Conservation (phyloP, 1,284 basidiomycete species). For the Marasmius sp. region DNA sequence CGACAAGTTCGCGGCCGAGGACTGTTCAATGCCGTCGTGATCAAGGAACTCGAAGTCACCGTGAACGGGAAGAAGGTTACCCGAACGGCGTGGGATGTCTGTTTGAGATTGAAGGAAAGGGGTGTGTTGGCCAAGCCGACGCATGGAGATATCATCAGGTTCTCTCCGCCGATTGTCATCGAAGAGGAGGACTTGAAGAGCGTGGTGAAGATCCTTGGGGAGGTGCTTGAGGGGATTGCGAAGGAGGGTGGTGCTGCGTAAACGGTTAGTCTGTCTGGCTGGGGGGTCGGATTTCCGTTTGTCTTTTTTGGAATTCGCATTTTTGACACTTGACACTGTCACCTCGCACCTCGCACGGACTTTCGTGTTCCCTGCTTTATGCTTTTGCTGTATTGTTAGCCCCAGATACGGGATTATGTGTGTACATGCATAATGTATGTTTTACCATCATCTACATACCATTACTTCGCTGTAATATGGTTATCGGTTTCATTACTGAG, state of each 20-base stretch:
- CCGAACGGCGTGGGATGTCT: slow-evolving; percentile 93
- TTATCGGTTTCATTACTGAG: no score
- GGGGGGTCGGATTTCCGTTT: neutral
- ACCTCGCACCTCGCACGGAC: no score
- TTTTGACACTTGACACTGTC: no score
- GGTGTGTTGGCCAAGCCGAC: slow-evolving; percentile 96
- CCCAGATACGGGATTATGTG: no score
- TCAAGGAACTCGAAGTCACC: slow-evolving; percentile 79
- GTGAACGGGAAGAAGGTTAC: slow-evolving; percentile 45
- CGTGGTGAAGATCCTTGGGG: slow-evolving; percentile 76
- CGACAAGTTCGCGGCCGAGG: slow-evolving; percentile 82
- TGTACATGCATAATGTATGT: no score
- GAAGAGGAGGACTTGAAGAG: slow-evolving; percentile 79
- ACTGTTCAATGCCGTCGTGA: slow-evolving; percentile 91
- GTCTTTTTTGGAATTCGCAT: no score
- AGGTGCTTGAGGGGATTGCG: slow-evolving; percentile 83
- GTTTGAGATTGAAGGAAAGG: slow-evolving; percentile 87
- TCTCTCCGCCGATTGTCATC: slow-evolving; percentile 95
- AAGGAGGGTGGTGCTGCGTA: slow-evolving; percentile 39
- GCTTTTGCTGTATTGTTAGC: no score
- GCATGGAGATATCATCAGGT: slow-evolving; percentile 92
- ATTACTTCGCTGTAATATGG: no score
- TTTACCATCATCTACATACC: no score
- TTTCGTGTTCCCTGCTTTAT: no score
- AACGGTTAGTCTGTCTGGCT: no score